phyloP scores from a whole-genome alignment of 352 stramenopile genomes.

The Phytophthora sp. region DNA sequence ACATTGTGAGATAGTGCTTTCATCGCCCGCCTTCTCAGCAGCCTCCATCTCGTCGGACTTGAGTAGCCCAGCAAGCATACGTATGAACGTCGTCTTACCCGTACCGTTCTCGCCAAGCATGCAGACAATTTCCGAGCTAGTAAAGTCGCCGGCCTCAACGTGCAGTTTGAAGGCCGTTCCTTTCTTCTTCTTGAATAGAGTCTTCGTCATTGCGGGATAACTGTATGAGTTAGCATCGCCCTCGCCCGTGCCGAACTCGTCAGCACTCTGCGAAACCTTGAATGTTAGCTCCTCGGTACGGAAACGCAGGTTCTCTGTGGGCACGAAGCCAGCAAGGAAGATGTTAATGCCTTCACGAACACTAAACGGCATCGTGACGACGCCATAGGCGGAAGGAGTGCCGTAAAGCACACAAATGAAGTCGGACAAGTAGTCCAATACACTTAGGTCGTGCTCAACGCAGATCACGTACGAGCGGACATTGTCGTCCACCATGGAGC shows the following conservation, averaged over 20 bases:
- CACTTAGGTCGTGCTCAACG: slow-evolving; percentile 99
- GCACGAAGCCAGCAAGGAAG: slow-evolving; percentile 99
- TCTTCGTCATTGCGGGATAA: slow-evolving; percentile 99
- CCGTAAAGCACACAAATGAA: slow-evolving; percentile 99
- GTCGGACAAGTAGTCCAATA: slow-evolving; percentile 99
- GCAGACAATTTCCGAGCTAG: slow-evolving; percentile 99
- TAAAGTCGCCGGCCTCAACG: slow-evolving; percentile 97
- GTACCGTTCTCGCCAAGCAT: slow-evolving; percentile 99
- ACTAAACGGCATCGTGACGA: slow-evolving; percentile 99
- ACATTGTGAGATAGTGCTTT: slow-evolving; percentile 77
- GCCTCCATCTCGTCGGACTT: slow-evolving; percentile 97
- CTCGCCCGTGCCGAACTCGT: slow-evolving; percentile 88
- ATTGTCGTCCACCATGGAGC: slow-evolving; percentile 93
- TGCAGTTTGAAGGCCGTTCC: slow-evolving; percentile 97
- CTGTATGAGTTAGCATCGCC: slow-evolving; percentile 92
- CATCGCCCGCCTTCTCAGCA: slow-evolving; percentile 71
- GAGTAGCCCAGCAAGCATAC: slow-evolving; percentile 98
- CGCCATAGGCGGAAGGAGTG: slow-evolving; percentile 97
- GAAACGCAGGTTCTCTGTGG: slow-evolving; percentile 99
- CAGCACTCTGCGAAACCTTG: slow-evolving; percentile 96
- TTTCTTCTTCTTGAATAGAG: slow-evolving; percentile 94
- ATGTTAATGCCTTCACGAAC: slow-evolving; percentile 99
- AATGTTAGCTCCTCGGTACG: slow-evolving; percentile 98
- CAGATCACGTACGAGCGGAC: slow-evolving; percentile 96
- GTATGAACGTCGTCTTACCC: slow-evolving; percentile 99